Evolutionary conservation across 129 eudicot species (phyloP).

Genomic region (Ambrosia artemisiifolia): DNA sequence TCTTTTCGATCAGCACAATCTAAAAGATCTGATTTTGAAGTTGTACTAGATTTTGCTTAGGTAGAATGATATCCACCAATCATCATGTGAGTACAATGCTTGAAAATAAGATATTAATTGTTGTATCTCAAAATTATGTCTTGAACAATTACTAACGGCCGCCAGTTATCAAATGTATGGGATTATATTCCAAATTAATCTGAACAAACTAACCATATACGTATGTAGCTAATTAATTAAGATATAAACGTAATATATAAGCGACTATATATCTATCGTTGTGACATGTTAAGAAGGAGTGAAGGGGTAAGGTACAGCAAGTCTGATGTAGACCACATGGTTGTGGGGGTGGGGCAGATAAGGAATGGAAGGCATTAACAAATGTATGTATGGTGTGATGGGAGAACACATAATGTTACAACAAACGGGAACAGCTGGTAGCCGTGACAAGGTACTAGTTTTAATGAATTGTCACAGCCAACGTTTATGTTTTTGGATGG

Average conservation of each 20-base stretch:
- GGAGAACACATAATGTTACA: conserved; percentile 44
- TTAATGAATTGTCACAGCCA: conserved; percentile 26
- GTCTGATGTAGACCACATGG: conserved; percentile 37
- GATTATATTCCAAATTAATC: conserved; percentile 23
- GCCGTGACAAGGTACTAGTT: conserved; percentile 31
- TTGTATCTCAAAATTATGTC: too few relatives aligned
- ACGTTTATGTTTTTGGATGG: conserved; percentile 2
- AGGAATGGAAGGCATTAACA: conserved; percentile 46
- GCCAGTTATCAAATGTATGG: conserved; percentile 23
- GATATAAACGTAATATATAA: too few relatives aligned
- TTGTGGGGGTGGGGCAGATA: conserved; percentile 46
- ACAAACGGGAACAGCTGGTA: conserved; percentile 56
- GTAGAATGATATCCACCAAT: conserved; percentile 28
- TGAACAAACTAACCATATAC: too few relatives aligned
- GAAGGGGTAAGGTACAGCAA: too few relatives aligned
- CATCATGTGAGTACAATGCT: conserved; percentile 16
- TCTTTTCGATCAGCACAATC: conserved; percentile 28
- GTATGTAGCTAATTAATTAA: too few relatives aligned
- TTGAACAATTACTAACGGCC: background rate
- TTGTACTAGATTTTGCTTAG: conserved; percentile 40
- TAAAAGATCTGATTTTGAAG: conserved; percentile 30
- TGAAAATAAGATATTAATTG: too few relatives aligned
- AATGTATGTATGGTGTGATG: conserved; percentile 27
- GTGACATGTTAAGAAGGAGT: too few relatives aligned
- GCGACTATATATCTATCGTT: too few relatives aligned